Evolutionary conservation across 768 basidiomycete species (phyloP), one percentile per base, ranked within the genome.

Genomic region (Dictyophora rubrovolvata): DNA sequence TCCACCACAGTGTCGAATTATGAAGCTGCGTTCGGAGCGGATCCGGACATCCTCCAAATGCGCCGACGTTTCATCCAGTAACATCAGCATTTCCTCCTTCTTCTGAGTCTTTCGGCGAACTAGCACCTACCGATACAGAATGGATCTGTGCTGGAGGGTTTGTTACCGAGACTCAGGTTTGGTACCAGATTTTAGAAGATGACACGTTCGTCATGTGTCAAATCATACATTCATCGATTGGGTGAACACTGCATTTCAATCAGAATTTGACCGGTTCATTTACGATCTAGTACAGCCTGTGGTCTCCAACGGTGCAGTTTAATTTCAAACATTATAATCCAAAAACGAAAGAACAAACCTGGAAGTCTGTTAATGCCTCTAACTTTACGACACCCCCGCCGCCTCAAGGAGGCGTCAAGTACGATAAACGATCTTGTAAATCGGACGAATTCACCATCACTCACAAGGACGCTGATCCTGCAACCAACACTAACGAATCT

Each of bases 261-360:
- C 49, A 62, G 23, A 60, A 34, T 36, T n/a, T 36, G 61, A 23
- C 36, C 34, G 59, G 35, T 56, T 60, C 64, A 53, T 23, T 36
- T 10, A 48, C 17, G n/a, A 16, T 23, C 14, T 60, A 55, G 37
- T 54, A 60, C 53, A 95, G 93, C 21, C 70, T 97, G 61, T 93
- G 94, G 84, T 94, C 89, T 68, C 93, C 96, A 3, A 90, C 87
- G 33, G 85, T 95, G 66, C 95, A 99, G 71, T 91, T 97, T 71
- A 89, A 85, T 4, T 93, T 85, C 83, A 95, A 93, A 73, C 72
- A 88, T 54, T 86, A 81, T 74, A 81, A 96, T 67, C 85, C 92
- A 5, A 77, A 79, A 62, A 90, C 85, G 20, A 81, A 83, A 58
- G 79, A 87, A 66, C 79, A 72, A 49, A 75, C 75, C 60, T 99